Evolutionary conservation across 345 rosid species (phyloP), one percentile per base, ranked within the genome.

Genomic region (Capsella bursapastoris): DNA sequence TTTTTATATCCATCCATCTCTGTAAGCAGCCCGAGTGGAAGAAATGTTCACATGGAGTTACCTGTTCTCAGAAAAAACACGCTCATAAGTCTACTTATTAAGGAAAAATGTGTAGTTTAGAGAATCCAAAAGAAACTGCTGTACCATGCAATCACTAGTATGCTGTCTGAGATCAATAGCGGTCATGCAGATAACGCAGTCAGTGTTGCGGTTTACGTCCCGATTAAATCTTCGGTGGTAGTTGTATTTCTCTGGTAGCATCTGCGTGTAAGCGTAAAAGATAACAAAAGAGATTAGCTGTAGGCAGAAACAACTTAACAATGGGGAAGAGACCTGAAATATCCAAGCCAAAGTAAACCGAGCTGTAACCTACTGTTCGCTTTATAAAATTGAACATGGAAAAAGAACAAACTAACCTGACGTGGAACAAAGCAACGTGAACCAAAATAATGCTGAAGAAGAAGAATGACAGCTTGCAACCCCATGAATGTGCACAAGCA

Each of bases 1-100:
- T 95, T 83, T 95, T 95, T 81, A 95, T 86, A 82, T 95, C 99
- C 97, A 95, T 92, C 99, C 99, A 95, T 79, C 97, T 87, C 82
- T 87, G 97, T 81, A 95, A 84, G 79, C 99, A 92, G 78, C 96
- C 97, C 4, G 90, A 81, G 80, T 95, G 99, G 78, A 95, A 95
- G 85, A 89, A 90, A 79, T 95, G 99, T 52, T 92, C 97, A 65
- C 99, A 92, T 5, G 99, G 97, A 12, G 99, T 95, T 70, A 86
- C 96, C 99, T 95, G 85, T 70, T 55, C 63, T 56, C 52, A 70
- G 25, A 73, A 38, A 68, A 65, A 71, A 14, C 25, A 58, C 25
- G n/a, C 58, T 50, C 53, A 40, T 65, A 50, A 78, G 58, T 64
- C 38, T 57, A 12, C 58, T 15, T 14, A 27, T 27, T 40, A 5